These are phyloP conservation scores for Neurospora sp. DNA, from an alignment of 495 filamentous ascomycete genomes.

Conservation along the genomic window DNA sequence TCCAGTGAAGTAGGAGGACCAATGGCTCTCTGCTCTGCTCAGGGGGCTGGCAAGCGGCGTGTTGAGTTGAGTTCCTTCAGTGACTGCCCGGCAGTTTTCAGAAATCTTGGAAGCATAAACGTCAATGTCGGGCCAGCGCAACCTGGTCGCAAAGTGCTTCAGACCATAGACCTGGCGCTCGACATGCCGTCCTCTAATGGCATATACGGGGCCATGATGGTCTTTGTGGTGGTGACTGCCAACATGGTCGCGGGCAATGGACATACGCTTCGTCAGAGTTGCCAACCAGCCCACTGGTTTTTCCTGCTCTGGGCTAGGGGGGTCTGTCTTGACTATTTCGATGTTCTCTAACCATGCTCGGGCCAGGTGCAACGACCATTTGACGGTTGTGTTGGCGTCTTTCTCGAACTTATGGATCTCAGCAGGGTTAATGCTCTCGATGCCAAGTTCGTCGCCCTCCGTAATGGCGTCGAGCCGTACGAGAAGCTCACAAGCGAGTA, in stretches of 20 bases:
- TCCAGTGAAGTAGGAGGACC: conserved; percentile 30
- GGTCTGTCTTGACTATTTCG: conserved; percentile 35
- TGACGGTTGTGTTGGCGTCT: conserved; percentile 55
- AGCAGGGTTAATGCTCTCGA: conserved; percentile 40
- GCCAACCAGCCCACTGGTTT: conserved; percentile 39
- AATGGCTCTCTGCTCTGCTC: conserved; percentile 23
- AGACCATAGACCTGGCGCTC: conserved; percentile 45
- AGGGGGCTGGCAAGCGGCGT: conserved; percentile 29
- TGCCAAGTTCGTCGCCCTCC: conserved; percentile 42
- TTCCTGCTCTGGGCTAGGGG: conserved; percentile 15
- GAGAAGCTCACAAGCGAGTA: conserved; percentile 67
- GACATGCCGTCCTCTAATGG: conserved; percentile 34
- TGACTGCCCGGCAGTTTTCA: conserved; percentile 28
- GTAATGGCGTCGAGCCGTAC: conserved; percentile 65
- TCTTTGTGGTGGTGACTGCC: conserved; percentile 21
- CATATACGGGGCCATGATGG: conserved; percentile 27
- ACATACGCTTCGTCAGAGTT: conserved; percentile 42
- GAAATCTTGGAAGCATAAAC: conserved; percentile 27
- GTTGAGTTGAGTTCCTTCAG: conserved; percentile 31
- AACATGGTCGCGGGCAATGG: conserved; percentile 30
- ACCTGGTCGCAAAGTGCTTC: conserved; percentile 45
- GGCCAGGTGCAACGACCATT: conserved; percentile 72
- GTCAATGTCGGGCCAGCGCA: conserved; percentile 46
- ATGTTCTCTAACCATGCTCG: conserved; percentile 72
- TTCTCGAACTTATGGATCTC: conserved; percentile 56